phyloP scores from a whole-genome alignment of 306 rosid species.

The Sicyos baderoa region DNA sequence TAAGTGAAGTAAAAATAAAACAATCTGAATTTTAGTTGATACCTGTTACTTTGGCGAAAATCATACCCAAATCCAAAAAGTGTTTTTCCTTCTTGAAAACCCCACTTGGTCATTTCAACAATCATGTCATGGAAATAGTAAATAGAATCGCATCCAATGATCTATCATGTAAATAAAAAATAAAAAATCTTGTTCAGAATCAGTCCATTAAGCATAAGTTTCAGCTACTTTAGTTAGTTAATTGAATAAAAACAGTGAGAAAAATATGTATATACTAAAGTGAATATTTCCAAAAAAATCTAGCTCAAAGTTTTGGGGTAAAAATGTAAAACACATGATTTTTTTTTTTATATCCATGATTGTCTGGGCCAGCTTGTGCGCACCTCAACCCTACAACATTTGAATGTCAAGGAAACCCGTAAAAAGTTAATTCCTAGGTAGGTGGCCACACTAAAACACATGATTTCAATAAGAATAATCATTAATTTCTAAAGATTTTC shows the following conservation, averaged over 20 bases:
- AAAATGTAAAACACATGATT: neutral
- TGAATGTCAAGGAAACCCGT: no score
- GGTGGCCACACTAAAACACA: no score
- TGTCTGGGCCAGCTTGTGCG: no score
- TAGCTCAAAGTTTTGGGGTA: neutral
- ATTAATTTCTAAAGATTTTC: neutral
- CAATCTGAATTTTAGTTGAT: conserved; percentile 19
- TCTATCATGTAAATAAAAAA: conserved; percentile 35
- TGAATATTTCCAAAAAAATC: neutral
- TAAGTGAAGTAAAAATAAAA: neutral
- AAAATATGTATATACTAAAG: neutral
- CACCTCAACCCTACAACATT: no score
- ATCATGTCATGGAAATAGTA: conserved; percentile 92
- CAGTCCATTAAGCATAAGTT: conserved; percentile 4
- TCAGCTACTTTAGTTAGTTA: neutral
- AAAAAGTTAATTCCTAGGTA: no score
- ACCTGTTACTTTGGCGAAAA: conserved; percentile 99
- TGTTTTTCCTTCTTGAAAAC: conserved; percentile 79
- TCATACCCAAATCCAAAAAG: conserved; percentile 98
- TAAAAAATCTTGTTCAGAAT: neutral
- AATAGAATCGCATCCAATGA: conserved; percentile 68
- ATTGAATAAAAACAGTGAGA: conserved; percentile 4
- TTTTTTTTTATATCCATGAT: no score
- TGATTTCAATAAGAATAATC: neutral
- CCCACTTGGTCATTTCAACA: conserved; percentile 78